Evolutionary conservation across 345 rosid species (phyloP).

Genomic region (Hypericum androsaemum): DNA sequence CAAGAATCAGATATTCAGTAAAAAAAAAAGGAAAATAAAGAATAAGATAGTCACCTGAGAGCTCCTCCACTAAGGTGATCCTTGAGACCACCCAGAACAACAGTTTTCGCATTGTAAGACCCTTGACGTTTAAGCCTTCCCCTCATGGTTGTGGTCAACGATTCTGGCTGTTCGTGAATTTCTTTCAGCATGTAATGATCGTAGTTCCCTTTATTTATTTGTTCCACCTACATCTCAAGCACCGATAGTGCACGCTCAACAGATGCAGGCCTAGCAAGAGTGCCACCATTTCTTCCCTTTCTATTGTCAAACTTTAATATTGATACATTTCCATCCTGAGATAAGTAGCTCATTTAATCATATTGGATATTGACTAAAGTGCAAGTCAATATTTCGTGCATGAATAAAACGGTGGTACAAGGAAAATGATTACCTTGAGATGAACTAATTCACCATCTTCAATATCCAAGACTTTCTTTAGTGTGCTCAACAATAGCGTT

Average conservation of each 20-base stretch:
- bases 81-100: conserved; percentile 89
- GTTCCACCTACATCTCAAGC: conserved; percentile 96
- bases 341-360: neutral
- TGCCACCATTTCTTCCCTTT: conserved; percentile 41
- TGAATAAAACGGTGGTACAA: too few species aligned
- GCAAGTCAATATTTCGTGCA: too few species aligned
- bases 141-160: conserved; percentile 90
- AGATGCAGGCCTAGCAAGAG: conserved; percentile 59
- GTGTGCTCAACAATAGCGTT: conserved; percentile 91
- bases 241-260: conserved; percentile 92
- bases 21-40: too few species aligned
- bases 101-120: conserved; percentile 69
- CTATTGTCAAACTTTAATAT: conserved; percentile 67
- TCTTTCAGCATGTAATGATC: conserved; percentile 98
- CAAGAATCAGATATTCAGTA: too few species aligned
- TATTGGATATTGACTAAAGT: too few species aligned
- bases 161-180: conserved; percentile 97
- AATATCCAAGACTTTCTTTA: conserved; percentile 70
- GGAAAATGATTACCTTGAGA: conserved; percentile 48
- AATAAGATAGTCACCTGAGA: conserved; percentile 71
- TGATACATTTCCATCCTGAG: conserved; percentile 82
- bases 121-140: conserved; percentile 93
- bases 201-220: conserved; percentile 79
- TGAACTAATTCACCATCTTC: conserved; percentile 88
- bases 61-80: conserved; percentile 95